Conservation (phyloP, 257 asterid genomes). For the Primulina tabacum region DNA sequence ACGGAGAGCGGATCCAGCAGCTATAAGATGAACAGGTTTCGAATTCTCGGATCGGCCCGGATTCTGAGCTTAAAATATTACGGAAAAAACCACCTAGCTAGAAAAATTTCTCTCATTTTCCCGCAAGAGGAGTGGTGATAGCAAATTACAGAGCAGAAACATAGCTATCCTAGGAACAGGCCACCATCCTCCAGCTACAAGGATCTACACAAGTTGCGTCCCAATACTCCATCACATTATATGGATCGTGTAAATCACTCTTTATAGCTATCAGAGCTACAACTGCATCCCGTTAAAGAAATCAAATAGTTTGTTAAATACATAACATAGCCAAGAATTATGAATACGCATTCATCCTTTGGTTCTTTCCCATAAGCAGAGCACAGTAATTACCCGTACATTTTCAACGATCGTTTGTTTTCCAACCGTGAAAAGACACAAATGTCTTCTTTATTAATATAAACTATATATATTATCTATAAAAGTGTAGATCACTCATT, state of each 20-base stretch:
- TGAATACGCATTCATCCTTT: background rate
- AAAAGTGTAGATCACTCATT: too few relatives aligned
- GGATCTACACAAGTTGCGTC: conserved; percentile 96
- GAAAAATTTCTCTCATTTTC: background rate
- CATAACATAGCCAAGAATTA: background rate
- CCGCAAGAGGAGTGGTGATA: background rate
- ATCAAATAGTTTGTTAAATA: conserved; percentile 4
- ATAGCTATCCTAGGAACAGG: conserved; percentile 76
- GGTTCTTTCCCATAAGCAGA: background rate
- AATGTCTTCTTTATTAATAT: too few relatives aligned
- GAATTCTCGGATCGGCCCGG: background rate
- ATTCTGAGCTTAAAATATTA: background rate
- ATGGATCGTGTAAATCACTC: conserved; percentile 67
- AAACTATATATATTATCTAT: too few relatives aligned
- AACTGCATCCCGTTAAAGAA: conserved; percentile 45
- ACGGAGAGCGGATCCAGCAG: too few relatives aligned
- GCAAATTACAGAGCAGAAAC: conserved; percentile 77
- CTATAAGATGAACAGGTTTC: too few relatives aligned
- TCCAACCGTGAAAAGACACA: too few relatives aligned
- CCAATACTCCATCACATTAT: conserved; percentile 86
- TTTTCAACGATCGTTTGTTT: background rate
- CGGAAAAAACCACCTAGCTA: background rate
- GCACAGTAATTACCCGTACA: background rate
- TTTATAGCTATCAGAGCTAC: conserved; percentile 87
- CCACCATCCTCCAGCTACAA: conserved; percentile 96